A percentile compares a stretch with the other conserved stretches of the same genome.
phyloP scores from a whole-genome alignment of 2,329 filamentous ascomycete species.

The Fusarium illudens region DNA sequence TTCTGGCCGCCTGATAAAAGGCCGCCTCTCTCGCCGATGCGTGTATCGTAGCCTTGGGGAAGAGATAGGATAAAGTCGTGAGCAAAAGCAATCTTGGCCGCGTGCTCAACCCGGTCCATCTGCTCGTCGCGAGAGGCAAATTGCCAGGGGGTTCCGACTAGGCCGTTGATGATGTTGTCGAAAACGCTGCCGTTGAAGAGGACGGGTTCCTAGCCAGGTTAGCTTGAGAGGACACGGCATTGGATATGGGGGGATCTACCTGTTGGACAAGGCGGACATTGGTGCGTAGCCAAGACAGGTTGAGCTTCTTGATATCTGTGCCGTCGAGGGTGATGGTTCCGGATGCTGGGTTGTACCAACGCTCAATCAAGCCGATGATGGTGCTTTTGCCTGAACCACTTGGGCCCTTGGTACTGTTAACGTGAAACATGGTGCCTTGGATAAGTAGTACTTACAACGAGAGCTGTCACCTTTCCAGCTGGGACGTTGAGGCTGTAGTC shows the following conservation, averaged over 20 bases:
- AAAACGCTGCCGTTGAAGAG: conserved; percentile 55
- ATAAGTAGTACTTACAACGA: conserved; percentile 43
- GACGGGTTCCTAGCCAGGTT: conserved; percentile 43
- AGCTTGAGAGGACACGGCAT: neutral
- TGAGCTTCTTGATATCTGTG: conserved; percentile 40
- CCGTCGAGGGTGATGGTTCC: conserved; percentile 48
- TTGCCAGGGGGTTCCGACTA: conserved; percentile 44
- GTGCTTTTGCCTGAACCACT: conserved; percentile 50
- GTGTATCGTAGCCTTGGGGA: conserved; percentile 58
- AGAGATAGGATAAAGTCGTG: conserved; percentile 58
- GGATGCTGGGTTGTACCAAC: conserved; percentile 46
- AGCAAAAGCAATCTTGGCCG: conserved; percentile 57
- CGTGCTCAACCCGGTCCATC: conserved; percentile 51
- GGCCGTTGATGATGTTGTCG: conserved; percentile 60
- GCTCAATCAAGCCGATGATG: conserved; percentile 48
- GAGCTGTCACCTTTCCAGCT: conserved; percentile 53
- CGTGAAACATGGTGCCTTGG: neutral
- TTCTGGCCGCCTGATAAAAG: conserved; percentile 72
- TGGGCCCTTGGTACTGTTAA: conserved; percentile 18
- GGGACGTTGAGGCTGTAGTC: conserved; percentile 52
- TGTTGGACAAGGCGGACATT: conserved; percentile 48
- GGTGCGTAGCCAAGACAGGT: conserved; percentile 48
- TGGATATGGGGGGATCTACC: neutral
- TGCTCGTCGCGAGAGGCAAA: conserved; percentile 50
- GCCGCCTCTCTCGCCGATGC: conserved; percentile 68